phyloP scores from a whole-genome alignment of 139 green algal genomes.

The Micromonas pusilla region DNA sequence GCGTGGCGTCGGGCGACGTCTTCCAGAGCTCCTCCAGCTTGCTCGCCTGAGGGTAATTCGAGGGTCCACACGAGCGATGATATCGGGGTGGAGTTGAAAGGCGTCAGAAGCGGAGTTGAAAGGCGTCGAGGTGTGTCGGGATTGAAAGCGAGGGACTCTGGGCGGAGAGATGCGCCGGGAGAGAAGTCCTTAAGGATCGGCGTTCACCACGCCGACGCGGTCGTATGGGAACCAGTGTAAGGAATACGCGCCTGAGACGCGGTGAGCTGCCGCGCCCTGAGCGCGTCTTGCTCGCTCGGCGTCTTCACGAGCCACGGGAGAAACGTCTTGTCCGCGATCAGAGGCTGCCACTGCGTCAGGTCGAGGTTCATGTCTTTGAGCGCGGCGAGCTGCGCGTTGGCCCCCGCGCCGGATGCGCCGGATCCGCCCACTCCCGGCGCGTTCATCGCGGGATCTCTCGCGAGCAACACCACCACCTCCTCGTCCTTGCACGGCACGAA shows the following conservation, averaged over 20 bases:
- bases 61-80: too few species aligned
- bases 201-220: too few species aligned
- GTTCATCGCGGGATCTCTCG: constrained; percentile 63
- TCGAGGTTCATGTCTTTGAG: constrained; percentile 77
- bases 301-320: constrained; percentile 84
- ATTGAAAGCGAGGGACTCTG: too few species aligned
- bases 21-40: constrained; percentile 88
- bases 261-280: constrained; percentile 63
- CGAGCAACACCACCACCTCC: constrained; percentile 86
- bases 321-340: constrained; percentile 84
- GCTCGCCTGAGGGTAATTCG: constrained; percentile 45
- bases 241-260: too few species aligned
- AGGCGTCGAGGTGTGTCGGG: too few species aligned
- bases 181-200: too few species aligned
- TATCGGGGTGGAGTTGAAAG: too few species aligned
- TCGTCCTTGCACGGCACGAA: constrained; percentile 85
- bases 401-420: too few species aligned
- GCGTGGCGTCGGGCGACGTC: constrained; percentile 53
- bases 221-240: too few species aligned
- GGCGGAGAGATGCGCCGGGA: too few species aligned
- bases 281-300: constrained; percentile 54
- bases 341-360: constrained; percentile 80
- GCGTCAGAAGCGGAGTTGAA: too few species aligned
- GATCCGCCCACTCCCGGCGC: too few species aligned
- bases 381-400: constrained; percentile 31